Evolutionary conservation across 2,329 filamentous ascomycete species (phyloP).

Genomic region (Paecilomyces sp.): DNA sequence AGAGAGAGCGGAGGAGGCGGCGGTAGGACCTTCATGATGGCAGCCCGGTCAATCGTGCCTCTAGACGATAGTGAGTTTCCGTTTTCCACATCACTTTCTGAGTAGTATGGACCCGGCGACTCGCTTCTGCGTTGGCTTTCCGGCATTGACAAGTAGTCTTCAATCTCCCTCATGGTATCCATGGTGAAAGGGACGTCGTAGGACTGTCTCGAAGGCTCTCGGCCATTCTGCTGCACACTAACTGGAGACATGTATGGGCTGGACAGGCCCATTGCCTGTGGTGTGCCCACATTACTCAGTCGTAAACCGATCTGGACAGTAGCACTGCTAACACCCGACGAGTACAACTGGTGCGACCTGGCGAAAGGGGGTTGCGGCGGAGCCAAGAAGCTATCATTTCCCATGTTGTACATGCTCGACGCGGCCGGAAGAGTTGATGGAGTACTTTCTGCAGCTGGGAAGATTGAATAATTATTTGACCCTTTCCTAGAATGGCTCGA

Average conservation of each 20-base stretch:
- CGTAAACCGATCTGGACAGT: conserved; percentile 20
- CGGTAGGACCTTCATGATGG: not conserved
- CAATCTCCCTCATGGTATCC: not conserved
- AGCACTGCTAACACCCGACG: conserved; percentile 14
- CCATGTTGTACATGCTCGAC: conserved; percentile 7
- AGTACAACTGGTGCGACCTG: conserved; percentile 11
- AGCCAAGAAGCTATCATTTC: conserved; percentile 7
- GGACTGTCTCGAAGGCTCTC: not conserved
- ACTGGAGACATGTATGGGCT: not conserved
- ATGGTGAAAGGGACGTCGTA: not conserved
- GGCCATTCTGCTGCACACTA: not conserved
- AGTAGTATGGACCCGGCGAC: not conserved
- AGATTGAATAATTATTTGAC: conserved; percentile 12
- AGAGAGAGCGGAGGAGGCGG: not conserved
- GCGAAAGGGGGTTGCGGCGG: conserved; percentile 12
- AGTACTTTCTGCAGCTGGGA: conserved; percentile 9
- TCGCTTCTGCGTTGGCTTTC: not conserved
- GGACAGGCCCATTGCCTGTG: not conserved
- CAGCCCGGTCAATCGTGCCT: not conserved
- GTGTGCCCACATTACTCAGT: conserved; percentile 12
- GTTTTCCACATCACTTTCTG: not conserved
- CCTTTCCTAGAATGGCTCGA: conserved; percentile 2
- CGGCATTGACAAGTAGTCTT: not conserved
- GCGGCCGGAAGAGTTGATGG: conserved; percentile 1
- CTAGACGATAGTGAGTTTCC: not conserved